A percentile compares a stretch with the other conserved stretches of the same genome.
Conservation (phyloP, 1,139 yeast species). For the Barnettozyma hawaiiensis region DNA sequence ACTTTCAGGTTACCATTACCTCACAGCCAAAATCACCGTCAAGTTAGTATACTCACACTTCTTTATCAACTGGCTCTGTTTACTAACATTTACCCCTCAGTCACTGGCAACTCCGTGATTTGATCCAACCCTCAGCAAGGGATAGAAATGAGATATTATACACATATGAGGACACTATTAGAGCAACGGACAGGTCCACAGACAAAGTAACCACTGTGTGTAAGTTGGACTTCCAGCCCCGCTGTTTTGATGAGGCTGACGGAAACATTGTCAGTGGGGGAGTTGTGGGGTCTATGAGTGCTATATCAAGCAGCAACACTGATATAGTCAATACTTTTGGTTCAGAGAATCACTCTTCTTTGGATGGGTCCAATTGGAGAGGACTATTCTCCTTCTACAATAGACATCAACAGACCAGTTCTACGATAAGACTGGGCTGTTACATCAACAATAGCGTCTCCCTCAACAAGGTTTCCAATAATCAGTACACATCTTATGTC, state of each 20-base stretch:
- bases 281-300: conserved; percentile 37
- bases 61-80: not conserved
- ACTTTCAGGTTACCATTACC: conserved; percentile 19
- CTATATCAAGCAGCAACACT: not conserved
- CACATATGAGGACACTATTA: conserved; percentile 43
- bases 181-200: conserved; percentile 37
- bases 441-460: conserved; percentile 82
- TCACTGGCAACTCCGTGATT: conserved; percentile 88
- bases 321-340: conserved; percentile 2
- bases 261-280: conserved; percentile 70
- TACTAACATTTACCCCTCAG: conserved; percentile 27
- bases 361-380: conserved; percentile 36
- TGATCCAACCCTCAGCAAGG: conserved; percentile 46
- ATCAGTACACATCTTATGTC: conserved; percentile 50
- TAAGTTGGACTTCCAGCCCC: conserved; percentile 54
- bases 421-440: conserved; percentile 63
- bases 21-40: conserved; percentile 30
- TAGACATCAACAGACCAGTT: conserved; percentile 39
- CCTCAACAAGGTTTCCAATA: conserved; percentile 37
- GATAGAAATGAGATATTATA: conserved; percentile 40
- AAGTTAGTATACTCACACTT: conserved; percentile 26
- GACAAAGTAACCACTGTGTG: conserved; percentile 35
- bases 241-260: conserved; percentile 60
- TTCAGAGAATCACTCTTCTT: not conserved
- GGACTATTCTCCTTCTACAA: conserved; percentile 61